A percentile compares a stretch with the other conserved stretches of the same genome.
Conservation (phyloP, 2,329 filamentous ascomycete species). For the Didymella sp. region DNA sequence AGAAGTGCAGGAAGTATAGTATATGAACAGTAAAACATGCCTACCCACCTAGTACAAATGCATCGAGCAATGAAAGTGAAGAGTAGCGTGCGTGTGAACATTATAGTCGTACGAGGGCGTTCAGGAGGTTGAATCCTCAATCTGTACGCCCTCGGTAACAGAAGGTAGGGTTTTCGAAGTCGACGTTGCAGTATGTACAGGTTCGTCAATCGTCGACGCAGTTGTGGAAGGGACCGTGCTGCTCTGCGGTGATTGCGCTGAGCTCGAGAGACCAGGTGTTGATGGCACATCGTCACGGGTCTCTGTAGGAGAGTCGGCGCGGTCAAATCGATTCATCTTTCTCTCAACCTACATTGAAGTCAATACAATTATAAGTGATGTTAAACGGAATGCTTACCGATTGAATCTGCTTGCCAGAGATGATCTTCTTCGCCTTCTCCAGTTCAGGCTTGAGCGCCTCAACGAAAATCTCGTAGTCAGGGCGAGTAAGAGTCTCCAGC, state of each 20-base stretch:
- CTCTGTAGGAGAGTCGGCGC: constrained; percentile 39
- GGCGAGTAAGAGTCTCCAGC: constrained; percentile 57
- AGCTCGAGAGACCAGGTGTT: constrained; percentile 71
- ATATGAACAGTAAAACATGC: constrained; percentile 38
- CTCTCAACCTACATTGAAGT: constrained; percentile 52
- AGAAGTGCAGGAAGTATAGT: constrained; percentile 25
- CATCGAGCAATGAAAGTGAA: constrained; percentile 5
- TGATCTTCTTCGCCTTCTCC: constrained; percentile 51
- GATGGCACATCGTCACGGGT: constrained; percentile 51
- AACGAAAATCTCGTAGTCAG: constrained; percentile 54
- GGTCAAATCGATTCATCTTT: constrained; percentile 56
- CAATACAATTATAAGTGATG: neutral
- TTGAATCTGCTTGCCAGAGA: constrained; percentile 53
- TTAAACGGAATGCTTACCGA: constrained; percentile 35
- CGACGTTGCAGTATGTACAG: constrained; percentile 39
- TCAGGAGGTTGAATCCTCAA: constrained; percentile 24
- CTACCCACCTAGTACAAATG: constrained; percentile 17
- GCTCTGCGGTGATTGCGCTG: constrained; percentile 73
- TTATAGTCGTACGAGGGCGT: constrained; percentile 5
- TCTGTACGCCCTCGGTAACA: constrained; percentile 25
- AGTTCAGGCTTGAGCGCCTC: constrained; percentile 55
- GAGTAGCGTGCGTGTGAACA: constrained; percentile 6
- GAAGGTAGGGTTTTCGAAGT: constrained; percentile 22
- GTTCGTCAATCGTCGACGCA: constrained; percentile 60
- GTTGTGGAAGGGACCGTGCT: constrained; percentile 70